A percentile compares a stretch with the other conserved stretches of the same genome.
Conservation (phyloP, 23 red algal genomes). For the Cyanidioschyzon merolae region DNA sequence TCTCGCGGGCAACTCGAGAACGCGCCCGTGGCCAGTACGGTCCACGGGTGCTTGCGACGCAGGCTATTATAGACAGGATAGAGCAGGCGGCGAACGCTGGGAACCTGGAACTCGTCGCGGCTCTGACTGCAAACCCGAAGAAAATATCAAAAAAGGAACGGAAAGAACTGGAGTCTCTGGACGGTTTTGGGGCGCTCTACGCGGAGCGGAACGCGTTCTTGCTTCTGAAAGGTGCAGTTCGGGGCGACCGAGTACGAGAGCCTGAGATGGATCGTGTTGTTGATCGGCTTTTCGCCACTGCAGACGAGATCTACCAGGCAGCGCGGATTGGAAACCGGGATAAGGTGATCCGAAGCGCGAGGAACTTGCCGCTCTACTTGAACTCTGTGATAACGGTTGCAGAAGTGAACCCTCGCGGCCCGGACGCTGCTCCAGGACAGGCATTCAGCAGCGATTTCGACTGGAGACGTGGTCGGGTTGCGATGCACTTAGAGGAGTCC, state of each 20-base stretch:
- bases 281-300: background rate
- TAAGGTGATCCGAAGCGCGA: background rate
- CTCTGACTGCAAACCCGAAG: background rate
- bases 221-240: background rate
- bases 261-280: slow-evolving; percentile 12
- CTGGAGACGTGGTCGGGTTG: background rate
- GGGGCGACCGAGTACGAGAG: background rate
- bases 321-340: background rate
- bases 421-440: background rate
- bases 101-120: background rate
- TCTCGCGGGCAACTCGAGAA: slow-evolving; percentile 3
- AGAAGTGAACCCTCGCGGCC: background rate
- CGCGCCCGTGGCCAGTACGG: slow-evolving; percentile 12
- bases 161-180: background rate
- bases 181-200: slow-evolving; percentile 9
- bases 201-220: background rate
- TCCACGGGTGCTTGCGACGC: background rate
- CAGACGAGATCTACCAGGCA: background rate
- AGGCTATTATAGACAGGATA: background rate
- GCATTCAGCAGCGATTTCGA: slow-evolving; percentile 8
- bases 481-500: background rate
- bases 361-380: slow-evolving; percentile 5
- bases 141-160: background rate
- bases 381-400: slow-evolving; percentile 3
- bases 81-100: background rate